These are phyloP conservation scores for Populus deltoides DNA, from an alignment of 345 rosid species.

Conservation along the genomic window DNA sequence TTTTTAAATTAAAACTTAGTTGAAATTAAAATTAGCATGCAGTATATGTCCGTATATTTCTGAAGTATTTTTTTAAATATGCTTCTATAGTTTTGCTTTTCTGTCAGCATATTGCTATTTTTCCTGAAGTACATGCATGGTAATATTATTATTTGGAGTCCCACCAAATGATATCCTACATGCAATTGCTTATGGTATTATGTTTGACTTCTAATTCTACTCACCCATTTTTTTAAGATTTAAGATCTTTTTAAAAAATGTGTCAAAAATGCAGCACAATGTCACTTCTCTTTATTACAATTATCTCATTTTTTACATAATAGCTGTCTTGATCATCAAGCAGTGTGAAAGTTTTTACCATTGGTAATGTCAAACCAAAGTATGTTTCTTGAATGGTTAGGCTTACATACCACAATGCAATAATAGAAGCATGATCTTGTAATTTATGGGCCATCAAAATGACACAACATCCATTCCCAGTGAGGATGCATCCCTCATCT, in stretches of 20 bases:
- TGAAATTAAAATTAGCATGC: background rate
- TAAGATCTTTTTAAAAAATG: background rate
- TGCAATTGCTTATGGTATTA: slow-evolving; percentile 1
- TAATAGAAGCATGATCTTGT: slow-evolving; percentile 38
- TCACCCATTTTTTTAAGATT: background rate
- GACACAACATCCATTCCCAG: slow-evolving; percentile 20
- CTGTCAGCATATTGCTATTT: background rate
- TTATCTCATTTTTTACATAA: slow-evolving; percentile 32
- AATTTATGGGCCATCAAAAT: slow-evolving; percentile 17
- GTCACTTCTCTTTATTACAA: slow-evolving; percentile 30
- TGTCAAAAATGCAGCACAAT: slow-evolving; percentile 5
- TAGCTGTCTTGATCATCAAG: slow-evolving; percentile 24
- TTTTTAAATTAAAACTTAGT: background rate
- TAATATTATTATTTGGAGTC: slow-evolving; percentile 6
- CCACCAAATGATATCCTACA: background rate
- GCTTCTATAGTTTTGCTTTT: slow-evolving; percentile 9
- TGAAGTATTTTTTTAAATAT: background rate
- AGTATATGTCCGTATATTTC: background rate
- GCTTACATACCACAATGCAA: slow-evolving; percentile 38
- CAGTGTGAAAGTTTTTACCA: slow-evolving; percentile 14
- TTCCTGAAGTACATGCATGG: slow-evolving; percentile 2
- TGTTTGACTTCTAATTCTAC: background rate
- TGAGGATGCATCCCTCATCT: slow-evolving; percentile 11
- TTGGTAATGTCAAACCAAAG: slow-evolving; percentile 33
- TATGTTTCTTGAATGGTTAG: slow-evolving; percentile 27